Base-by-base conservation (phyloP, 1,139 yeast species). In the Yamadazyma conglobata region DNA sequence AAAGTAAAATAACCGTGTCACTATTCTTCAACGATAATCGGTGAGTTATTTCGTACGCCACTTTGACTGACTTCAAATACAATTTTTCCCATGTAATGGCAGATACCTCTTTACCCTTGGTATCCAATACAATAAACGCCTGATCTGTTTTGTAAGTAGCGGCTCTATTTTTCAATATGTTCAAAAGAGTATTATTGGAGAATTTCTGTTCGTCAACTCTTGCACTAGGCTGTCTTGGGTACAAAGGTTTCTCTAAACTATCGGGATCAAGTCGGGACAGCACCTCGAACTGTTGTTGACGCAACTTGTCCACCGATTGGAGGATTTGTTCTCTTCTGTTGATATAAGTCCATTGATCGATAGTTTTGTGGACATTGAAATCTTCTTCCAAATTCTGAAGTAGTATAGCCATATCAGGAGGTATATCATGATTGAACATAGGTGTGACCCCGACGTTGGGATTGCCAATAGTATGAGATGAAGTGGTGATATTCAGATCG, bases 31-130 rank as follows among this genome's bases (percentile, higher is more conserved):
- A 58, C 0, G 84, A 70, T 33, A 70, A 51, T 48, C 80, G 80
- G 47, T 86, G 94, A 28, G 77, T 66, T 39, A 93, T 80, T 54
- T 86, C 93, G 49, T 82, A 86, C 0, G 96, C 96, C 11, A 93
- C 81, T 48, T 85, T 86, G 46, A 87, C 94, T 0, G 96, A 84
- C 44, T 83, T 76, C 26, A 81, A 57, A 38, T 87, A 85, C 13
- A 93, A 63, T 50, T 87, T 89, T 40, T 87, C 96, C 98, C 98
- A 93, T 0, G 91, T 70, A 9, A 91, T 82, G 0, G 81, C 58
- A 16, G 73, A 71, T 1, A 74, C 66, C 50, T 89, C 97, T 52
- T 86, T 89, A 4, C 96, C 96, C 45, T 76, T 82, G 4, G 73
- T 54, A 48, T 88, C 96, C 17, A 91, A 62, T 3, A 79, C 73